Evolutionary conservation across 768 basidiomycete species (phyloP).

Genomic region (Arthromyces matolae): DNA sequence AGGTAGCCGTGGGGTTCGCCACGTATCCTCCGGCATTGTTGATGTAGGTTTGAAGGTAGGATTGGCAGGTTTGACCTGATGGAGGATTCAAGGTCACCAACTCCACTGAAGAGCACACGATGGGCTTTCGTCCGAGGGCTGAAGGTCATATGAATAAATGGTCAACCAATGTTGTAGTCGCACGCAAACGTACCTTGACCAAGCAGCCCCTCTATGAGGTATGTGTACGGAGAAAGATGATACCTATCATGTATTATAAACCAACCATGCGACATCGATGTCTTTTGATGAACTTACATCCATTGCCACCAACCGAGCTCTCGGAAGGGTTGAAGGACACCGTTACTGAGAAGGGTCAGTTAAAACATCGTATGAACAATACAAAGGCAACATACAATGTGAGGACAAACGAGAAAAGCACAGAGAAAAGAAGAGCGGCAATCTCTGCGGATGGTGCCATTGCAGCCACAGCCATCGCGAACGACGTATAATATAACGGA

Average conservation of each 20-base stretch:
- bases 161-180: conserved; percentile 21
- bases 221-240: conserved; percentile 46
- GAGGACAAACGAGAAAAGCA: conserved; percentile 59
- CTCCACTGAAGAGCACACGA: conserved; percentile 61
- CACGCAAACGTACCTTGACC: conserved; percentile 37
- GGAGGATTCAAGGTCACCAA: conserved; percentile 59
- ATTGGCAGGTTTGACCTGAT: conserved; percentile 50
- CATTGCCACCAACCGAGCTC: conserved; percentile 68
- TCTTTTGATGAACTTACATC: conserved; percentile 66
- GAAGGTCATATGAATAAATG: conserved; percentile 30
- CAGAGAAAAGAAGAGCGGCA: conserved; percentile 53
- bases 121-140: conserved; percentile 48
- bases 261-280: no score
- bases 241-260: no score
- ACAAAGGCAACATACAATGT: conserved; percentile 45
- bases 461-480: conserved; percentile 58
- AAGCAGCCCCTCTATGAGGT: conserved; percentile 47
- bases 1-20: conserved; percentile 45
- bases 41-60: conserved; percentile 53
- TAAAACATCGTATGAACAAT: conserved; percentile 5
- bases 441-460: conserved; percentile 60
- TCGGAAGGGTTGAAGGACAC: conserved; percentile 62
- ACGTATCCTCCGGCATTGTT: conserved; percentile 53
- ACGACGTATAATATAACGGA: conserved; percentile 62
- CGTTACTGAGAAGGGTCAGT: conserved; percentile 38